Conservation (phyloP, 371 early-diverging fungal genomes). For the Mortierella sp. region DNA sequence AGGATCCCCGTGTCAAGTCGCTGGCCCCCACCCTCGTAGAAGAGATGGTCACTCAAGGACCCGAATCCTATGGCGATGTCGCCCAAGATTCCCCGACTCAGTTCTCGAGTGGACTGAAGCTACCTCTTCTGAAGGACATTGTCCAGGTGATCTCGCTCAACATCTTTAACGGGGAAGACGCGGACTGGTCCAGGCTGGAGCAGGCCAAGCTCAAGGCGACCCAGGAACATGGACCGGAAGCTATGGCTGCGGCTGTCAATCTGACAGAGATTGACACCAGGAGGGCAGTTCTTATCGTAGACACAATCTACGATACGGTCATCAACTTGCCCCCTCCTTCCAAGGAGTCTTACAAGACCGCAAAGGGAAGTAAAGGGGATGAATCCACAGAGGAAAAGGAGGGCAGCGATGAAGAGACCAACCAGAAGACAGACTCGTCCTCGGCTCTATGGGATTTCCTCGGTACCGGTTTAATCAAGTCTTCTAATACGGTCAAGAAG, state of each 20-base stretch:
- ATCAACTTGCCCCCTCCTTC: conserved; percentile 28
- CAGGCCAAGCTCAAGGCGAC: conserved; percentile 33
- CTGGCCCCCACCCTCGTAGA: conserved; percentile 37
- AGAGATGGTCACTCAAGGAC: conserved; percentile 27
- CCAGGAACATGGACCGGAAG: conserved; percentile 30
- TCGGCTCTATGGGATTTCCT: conserved; percentile 39
- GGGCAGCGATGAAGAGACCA: neutral
- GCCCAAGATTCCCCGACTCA: conserved; percentile 7
- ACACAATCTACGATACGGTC: conserved; percentile 46
- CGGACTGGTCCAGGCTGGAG: conserved; percentile 51
- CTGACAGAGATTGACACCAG: conserved; percentile 28
- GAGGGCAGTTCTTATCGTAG: conserved; percentile 24
- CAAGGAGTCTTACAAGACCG: conserved; percentile 21
- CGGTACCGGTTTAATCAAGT: conserved; percentile 42
- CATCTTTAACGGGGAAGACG: conserved; percentile 22
- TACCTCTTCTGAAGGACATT: conserved; percentile 37
- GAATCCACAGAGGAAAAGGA: conserved; percentile 5
- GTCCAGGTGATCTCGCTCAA: conserved; percentile 33
- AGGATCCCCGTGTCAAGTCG: conserved; percentile 15
- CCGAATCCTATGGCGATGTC: conserved; percentile 11
- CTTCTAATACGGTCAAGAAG: conserved; percentile 36
- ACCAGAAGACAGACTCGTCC: neutral
- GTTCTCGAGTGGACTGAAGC: conserved; percentile 7
- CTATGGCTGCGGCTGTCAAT: conserved; percentile 14
- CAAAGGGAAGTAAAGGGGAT: neutral